These are phyloP conservation scores for Salvia rosmarinus DNA, from an alignment of 257 asterid species.

Conservation along the genomic window DNA sequence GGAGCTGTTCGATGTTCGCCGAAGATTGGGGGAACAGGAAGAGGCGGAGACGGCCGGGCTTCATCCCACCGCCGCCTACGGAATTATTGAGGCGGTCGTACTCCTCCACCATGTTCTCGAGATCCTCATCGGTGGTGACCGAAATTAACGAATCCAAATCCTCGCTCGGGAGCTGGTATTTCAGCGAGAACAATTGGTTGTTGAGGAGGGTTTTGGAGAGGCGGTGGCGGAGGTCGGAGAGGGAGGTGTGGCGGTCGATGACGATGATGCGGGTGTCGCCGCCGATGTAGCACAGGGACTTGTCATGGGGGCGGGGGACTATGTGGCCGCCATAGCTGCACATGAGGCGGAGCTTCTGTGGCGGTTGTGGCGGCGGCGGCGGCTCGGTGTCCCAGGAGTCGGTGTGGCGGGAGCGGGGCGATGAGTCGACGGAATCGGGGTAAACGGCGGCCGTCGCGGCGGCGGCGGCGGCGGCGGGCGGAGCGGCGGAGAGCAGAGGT, in stretches of 20 bases:
- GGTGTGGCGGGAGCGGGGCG: slow-evolving; percentile 66
- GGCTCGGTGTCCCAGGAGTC: slow-evolving; percentile 67
- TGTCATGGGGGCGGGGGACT: slow-evolving; percentile 94
- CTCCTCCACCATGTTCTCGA: slow-evolving; percentile 91
- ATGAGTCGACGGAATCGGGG: slow-evolving; percentile 64
- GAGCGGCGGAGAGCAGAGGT: slow-evolving; percentile 38
- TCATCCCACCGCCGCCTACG: slow-evolving; percentile 31
- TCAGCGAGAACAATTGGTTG: slow-evolving; percentile 58
- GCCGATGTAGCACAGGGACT: slow-evolving; percentile 81
- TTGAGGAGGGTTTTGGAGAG: slow-evolving; percentile 74
- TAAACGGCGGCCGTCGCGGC: slow-evolving; percentile 38
- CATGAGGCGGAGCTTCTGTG: slow-evolving; percentile 80
- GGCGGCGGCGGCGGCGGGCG: slow-evolving; percentile 38
- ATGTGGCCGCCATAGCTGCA: slow-evolving; percentile 97
- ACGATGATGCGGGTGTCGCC: slow-evolving; percentile 91
- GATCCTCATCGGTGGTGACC: slow-evolving; percentile 80
- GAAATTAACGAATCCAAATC: slow-evolving; percentile 90
- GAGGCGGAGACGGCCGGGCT: slow-evolving; percentile 65
- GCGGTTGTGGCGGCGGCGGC: slow-evolving; percentile 45
- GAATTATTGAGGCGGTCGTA: slow-evolving; percentile 64
- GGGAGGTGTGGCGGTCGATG: slow-evolving; percentile 64
- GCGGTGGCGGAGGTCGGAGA: slow-evolving; percentile 65
- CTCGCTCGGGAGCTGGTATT: slow-evolving; percentile 86
- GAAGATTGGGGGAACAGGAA: slow-evolving; percentile 48
- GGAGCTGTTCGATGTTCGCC: slow-evolving; percentile 48